Evolutionary conservation across 106 monocot species (phyloP), one percentile per base, ranked within the genome.

Genomic region (Allium fistulosum): DNA sequence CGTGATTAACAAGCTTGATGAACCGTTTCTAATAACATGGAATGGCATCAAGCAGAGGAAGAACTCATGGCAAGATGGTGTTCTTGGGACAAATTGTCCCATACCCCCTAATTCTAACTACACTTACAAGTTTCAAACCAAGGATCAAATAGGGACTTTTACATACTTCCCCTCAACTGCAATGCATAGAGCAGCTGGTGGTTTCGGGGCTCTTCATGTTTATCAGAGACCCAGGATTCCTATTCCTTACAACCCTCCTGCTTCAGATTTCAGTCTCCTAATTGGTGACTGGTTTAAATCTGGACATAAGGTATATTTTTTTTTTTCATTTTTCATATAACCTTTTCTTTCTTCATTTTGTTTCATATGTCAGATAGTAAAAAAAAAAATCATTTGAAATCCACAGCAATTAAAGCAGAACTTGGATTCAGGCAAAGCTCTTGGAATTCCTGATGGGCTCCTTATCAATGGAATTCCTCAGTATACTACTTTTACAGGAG

Each of bases 51-150:
- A 96, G 67, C 91, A 91, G 78, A 83, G 96, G 78, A 96, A 96
- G 79, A 91, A 96, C 74, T 96, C 96, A 6, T 96, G 96, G 96
- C 96, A 96, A 52, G 96, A 96, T 72, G 96, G 96, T 53, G 91
- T 96, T 4, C 60, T 84, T 49, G 96, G 96, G n/a, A 96, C 96
- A 6, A 96, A 96, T 79, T 96, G 96, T 72, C 83, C 91, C 7
- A 86, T 96, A 17, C 88, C 85, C 0, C 84, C 91, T 1, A 70
- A 71, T 8, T 61, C 73, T 7, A 96, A 96, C 76, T 96, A 82
- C 84, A 96, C 96, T 0, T 96, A 91, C 84, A 76, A 78, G 70
- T 85, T 91, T 67, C 95, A 96, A 51, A 47, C 83, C 26, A 96
- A 96, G 81, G 95, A 96, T 53, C 96, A 96, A 80, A 92, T 96